Evolutionary conservation across 208 protist genomes (phyloP), one percentile per base, ranked within the genome.

Genomic region (Porcisia deanei): DNA sequence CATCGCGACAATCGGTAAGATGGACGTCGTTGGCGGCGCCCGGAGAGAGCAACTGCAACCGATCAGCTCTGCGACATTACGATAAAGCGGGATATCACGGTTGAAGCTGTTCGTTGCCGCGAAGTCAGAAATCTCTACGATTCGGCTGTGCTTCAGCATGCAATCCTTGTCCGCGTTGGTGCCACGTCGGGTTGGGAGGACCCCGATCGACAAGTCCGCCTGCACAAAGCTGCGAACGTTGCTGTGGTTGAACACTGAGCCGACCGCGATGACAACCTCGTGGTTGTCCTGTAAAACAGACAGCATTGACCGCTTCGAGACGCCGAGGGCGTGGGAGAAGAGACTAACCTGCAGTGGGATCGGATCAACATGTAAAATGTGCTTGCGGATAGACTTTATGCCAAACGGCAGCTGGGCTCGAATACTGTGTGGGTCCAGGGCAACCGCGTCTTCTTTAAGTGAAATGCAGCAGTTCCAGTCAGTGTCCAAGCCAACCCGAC

Each of bases 391-490:
- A 0, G 93, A 89, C 57, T 91, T 88, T 76, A 99, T 98, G 55
- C 97, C 97, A 60, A 97, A 91, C 12, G 97, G 97, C 49, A 99
- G 85, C 75, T 97, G 91, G 12, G 97, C 96, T 37, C 95, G 94
- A 72, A 98, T 97, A 77, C 92, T 96, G 67, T 91, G 81, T 52
- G 80, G 79, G 75, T 96, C 95, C 16, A 97, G 82, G 60, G 86
- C 81, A 4, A 95, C 94, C n/a, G 88, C 89, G 18, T 91, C 91
- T 66, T 93, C 85, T 67, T 94, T 90, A 14, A 99, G 81, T 1
- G 96, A 97, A 49, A 99, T 98, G 79, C 96, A 98, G 80, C 94
- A 98, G 85, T 99, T 99, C 96, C 96, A 99, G 77, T 98, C 97
- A 45, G 94, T 98, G 73, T 98, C 92, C 10, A 99, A 81, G 10